These are phyloP conservation scores for Carpinus fangiana DNA, from an alignment of 306 rosid genomes.

Conservation along the genomic window DNA sequence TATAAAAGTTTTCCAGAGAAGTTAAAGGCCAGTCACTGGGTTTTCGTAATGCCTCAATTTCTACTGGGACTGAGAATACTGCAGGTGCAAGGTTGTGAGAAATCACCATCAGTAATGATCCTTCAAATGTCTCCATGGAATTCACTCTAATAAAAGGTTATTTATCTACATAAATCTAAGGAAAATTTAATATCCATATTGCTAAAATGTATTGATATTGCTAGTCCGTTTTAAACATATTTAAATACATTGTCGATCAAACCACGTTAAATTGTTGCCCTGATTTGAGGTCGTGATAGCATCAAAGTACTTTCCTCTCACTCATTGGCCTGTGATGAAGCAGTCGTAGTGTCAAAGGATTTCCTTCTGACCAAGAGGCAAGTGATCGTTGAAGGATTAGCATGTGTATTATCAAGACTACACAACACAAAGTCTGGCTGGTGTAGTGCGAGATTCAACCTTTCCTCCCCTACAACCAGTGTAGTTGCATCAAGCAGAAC, in stretches of 20 bases:
- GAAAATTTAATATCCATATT: neutral
- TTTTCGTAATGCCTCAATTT: no score
- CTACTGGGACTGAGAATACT: neutral
- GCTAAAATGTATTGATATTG: neutral
- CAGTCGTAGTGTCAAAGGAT: constrained; percentile 62
- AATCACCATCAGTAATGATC: neutral
- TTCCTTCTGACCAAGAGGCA: constrained; percentile 79
- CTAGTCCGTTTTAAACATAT: neutral
- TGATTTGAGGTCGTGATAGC: neutral
- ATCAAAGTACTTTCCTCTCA: constrained; percentile 24
- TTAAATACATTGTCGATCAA: neutral
- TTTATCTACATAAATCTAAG: neutral
- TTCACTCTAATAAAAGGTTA: neutral
- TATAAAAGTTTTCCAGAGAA: neutral
- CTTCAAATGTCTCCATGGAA: no score
- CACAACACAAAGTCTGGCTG: constrained; percentile 84
- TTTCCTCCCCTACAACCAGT: constrained; percentile 63
- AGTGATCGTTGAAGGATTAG: constrained; percentile 73
- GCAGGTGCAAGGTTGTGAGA: neutral
- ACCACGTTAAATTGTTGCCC: neutral
- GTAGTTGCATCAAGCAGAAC: constrained; percentile 87
- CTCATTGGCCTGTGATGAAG: constrained; percentile 56
- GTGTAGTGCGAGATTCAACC: constrained; percentile 65
- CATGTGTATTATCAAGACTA: constrained; percentile 66
- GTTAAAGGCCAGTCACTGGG: neutral